phyloP scores from a whole-genome alignment of 148 eudicot species.

The Chenopodium quinoa region DNA sequence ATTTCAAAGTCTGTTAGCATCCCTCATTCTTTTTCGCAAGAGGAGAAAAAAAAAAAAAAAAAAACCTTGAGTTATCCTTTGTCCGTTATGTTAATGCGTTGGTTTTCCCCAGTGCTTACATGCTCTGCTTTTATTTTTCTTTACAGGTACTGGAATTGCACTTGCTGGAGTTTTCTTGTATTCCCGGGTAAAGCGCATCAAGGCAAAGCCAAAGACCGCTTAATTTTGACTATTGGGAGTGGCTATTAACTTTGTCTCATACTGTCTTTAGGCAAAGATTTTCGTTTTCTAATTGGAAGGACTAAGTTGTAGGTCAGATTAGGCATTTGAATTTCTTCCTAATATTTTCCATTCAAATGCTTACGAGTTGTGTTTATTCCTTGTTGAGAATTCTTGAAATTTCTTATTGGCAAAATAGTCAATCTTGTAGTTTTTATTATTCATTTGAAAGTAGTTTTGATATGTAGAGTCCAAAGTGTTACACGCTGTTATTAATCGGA shows the following conservation, averaged over 20 bases:
- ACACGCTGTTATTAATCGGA: neutral
- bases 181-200: constrained; percentile 70
- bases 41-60: too few relatives aligned
- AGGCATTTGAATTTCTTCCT: constrained; percentile 11
- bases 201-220: constrained; percentile 67
- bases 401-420: neutral
- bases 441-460: neutral
- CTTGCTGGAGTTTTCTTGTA: constrained; percentile 94
- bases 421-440: constrained; percentile 5
- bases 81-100: neutral
- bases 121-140: too few relatives aligned
- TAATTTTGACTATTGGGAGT: constrained; percentile 24
- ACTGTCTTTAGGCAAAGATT: constrained; percentile 14
- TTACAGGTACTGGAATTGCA: constrained; percentile 82
- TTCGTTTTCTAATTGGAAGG: neutral
- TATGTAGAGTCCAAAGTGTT: neutral
- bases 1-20: neutral
- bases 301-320: constrained; percentile 18
- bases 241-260: neutral
- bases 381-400: constrained; percentile 5
- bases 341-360: constrained; percentile 14
- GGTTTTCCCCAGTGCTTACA: neutral
- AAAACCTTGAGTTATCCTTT: neutral
- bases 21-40: neutral
- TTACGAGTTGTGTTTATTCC: neutral